Conservation (phyloP, 2,329 filamentous ascomycete genomes). For the Botrytis porri region DNA sequence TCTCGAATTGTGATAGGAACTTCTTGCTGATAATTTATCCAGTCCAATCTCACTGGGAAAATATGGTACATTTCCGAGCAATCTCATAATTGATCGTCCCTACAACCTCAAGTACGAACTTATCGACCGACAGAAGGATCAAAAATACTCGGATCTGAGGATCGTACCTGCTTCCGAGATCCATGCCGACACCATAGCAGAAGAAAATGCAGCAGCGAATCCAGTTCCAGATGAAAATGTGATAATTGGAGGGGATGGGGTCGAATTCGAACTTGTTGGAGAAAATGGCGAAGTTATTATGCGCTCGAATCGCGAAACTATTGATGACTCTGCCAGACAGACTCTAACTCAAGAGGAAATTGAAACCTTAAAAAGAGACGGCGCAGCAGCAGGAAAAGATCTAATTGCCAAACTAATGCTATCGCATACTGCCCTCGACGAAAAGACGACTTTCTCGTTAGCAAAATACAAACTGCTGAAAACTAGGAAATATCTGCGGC, state of each 20-base stretch:
- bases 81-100: conserved; percentile 85
- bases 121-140: conserved; percentile 64
- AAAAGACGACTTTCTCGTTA: conserved; percentile 90
- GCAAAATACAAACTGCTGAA: conserved; percentile 97
- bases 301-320: conserved; percentile 56
- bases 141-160: conserved; percentile 66
- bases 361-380: conserved; percentile 67
- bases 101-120: conserved; percentile 92
- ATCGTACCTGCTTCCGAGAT: conserved; percentile 79
- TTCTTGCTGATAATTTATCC: conserved; percentile 27
- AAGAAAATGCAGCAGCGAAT: conserved; percentile 47
- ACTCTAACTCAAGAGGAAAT: conserved; percentile 71
- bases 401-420: conserved; percentile 90
- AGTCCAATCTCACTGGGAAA: conserved; percentile 88
- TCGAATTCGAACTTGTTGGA: conserved; percentile 48
- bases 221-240: conserved; percentile 41
- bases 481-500: conserved; percentile 85
- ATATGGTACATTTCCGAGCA: conserved; percentile 86
- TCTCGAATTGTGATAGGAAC: not conserved
- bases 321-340: conserved; percentile 66
- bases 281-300: conserved; percentile 51
- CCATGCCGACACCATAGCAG: conserved; percentile 70
- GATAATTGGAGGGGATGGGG: conserved; percentile 43
- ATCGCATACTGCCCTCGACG: conserved; percentile 83
- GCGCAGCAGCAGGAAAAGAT: conserved; percentile 76